A percentile compares a stretch with the other conserved stretches of the same genome.
Conservation (phyloP, 306 rosid genomes). For the Hippophae gyantsensis region DNA sequence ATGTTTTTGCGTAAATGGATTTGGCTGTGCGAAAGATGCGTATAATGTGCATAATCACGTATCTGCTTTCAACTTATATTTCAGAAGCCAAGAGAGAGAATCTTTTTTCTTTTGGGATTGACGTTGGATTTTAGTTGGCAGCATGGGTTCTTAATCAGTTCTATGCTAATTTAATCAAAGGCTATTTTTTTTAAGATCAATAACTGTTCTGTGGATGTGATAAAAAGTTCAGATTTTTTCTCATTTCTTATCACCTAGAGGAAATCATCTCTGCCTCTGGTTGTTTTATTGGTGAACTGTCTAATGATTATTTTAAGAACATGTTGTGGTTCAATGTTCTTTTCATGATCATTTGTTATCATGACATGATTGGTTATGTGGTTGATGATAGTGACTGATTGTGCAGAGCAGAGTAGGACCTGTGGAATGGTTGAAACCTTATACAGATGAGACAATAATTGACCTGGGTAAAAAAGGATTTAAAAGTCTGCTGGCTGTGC, state of each 20-base stretch:
- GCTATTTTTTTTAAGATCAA: too few relatives aligned
- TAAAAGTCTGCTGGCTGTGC: slow-evolving; percentile 85
- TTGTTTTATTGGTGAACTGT: background rate
- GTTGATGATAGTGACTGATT: slow-evolving; percentile 17
- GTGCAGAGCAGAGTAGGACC: slow-evolving; percentile 99
- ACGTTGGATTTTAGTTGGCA: too few relatives aligned
- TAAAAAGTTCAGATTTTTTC: background rate
- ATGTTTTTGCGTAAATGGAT: too few relatives aligned
- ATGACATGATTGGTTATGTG: background rate
- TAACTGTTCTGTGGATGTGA: background rate
- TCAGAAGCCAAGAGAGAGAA: too few relatives aligned
- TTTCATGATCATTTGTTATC: background rate
- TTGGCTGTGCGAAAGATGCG: too few relatives aligned
- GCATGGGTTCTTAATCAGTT: too few relatives aligned
- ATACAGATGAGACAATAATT: slow-evolving; percentile 87
- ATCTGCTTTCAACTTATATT: too few relatives aligned
- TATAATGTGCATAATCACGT: too few relatives aligned
- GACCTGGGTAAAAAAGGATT: slow-evolving; percentile 90
- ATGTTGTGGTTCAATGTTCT: background rate
- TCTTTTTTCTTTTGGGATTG: too few relatives aligned
- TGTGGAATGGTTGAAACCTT: slow-evolving; percentile 98
- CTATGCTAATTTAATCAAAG: too few relatives aligned
- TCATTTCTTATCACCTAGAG: too few relatives aligned
- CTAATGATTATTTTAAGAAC: background rate
- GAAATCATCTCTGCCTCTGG: background rate